Percentiles rank a stretch among this genome's conserved stretches.
phyloP scores from a whole-genome alignment of 139 green algal genomes.

The Helicosporidium sp. region DNA sequence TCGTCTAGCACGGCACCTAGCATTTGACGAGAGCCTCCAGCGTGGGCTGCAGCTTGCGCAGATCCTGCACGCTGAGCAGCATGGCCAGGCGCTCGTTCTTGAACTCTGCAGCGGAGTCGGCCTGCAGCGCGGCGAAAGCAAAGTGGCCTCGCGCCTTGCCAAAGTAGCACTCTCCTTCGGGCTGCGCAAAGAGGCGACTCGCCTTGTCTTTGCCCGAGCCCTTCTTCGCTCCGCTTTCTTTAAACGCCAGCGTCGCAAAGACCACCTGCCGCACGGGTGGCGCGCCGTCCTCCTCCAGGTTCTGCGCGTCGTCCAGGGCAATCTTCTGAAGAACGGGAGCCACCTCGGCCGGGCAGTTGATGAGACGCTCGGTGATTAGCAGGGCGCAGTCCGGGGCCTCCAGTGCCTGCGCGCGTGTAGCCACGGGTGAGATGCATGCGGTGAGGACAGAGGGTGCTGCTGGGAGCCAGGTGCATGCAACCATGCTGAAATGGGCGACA shows the following conservation, averaged over 20 bases:
- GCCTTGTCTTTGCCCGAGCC: neutral
- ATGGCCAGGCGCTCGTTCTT: no score
- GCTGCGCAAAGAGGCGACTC: neutral
- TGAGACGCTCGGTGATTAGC: conserved; percentile 65
- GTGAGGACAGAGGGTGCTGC: neutral
- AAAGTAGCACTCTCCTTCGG: neutral
- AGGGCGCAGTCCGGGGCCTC: conserved; percentile 30
- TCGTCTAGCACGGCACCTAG: no score
- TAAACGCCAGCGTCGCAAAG: neutral
- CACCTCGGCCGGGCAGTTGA: conserved; percentile 69
- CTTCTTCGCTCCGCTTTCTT: neutral
- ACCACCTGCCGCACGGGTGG: neutral
- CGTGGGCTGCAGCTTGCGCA: no score
- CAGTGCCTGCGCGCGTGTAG: neutral
- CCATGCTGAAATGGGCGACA: no score
- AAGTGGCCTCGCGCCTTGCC: no score
- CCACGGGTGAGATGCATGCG: neutral
- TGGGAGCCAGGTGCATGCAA: neutral
- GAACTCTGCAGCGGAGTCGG: no score
- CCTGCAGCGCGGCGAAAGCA: no score
- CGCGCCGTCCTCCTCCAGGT: neutral
- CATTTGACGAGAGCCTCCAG: no score
- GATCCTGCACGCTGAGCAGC: no score
- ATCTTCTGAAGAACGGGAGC: conserved; percentile 57
- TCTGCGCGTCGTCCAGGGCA: conserved; percentile 55